A percentile compares a stretch with the other conserved stretches of the same genome.
phyloP scores from a whole-genome alignment of 305 asterid species.

The Solanum aculeatissimum region DNA sequence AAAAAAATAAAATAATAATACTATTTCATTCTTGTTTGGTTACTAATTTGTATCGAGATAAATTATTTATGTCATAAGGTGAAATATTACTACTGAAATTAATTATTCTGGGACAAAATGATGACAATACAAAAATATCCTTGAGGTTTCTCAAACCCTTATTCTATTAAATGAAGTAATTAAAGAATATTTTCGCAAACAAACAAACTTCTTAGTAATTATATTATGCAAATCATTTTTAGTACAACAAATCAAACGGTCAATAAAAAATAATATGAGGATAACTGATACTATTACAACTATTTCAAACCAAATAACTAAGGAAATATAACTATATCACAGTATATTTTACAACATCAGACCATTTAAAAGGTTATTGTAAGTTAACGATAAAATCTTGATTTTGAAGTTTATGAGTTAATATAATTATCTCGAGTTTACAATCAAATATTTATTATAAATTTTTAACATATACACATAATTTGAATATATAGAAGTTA shows the following conservation, averaged over 20 bases:
- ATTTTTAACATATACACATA: neutral
- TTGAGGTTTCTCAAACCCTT: neutral
- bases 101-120: neutral
- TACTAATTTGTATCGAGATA: neutral
- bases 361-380: neutral
- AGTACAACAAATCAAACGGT: accelerated
- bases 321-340: neutral
- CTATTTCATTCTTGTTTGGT: neutral
- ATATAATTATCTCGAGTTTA: neutral
- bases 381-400: neutral
- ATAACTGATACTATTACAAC: neutral
- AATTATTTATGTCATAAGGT: neutral
- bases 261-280: neutral
- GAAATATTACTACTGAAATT: neutral
- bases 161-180: neutral
- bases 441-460: neutral
- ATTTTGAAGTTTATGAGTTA: neutral
- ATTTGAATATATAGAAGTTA: neutral
- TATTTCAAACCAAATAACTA: neutral
- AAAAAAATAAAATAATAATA: neutral
- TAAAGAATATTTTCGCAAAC: neutral
- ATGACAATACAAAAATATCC: neutral
- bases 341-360: neutral
- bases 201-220: neutral
- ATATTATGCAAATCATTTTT: neutral